phyloP scores from a whole-genome alignment of 257 asterid genomes.

The Plantago major region DNA sequence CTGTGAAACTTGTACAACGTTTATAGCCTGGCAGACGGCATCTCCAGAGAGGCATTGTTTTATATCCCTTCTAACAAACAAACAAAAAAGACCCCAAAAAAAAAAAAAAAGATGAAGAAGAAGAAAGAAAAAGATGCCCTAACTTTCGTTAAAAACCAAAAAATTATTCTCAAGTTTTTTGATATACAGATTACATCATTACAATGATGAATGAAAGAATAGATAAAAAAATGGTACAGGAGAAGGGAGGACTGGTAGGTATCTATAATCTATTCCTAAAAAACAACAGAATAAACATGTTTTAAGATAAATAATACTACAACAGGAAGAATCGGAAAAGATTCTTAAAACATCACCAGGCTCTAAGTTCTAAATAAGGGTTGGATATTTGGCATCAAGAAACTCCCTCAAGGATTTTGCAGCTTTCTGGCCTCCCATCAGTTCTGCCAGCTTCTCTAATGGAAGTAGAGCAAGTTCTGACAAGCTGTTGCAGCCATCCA shows the following conservation, averaged over 20 bases:
- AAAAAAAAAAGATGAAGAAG: too few species aligned
- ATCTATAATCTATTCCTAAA: not conserved
- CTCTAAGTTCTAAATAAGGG: constrained; percentile 46
- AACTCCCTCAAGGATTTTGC: constrained; percentile 88
- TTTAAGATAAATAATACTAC: not conserved
- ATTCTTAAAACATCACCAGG: not conserved
- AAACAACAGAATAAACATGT: constrained; percentile 4
- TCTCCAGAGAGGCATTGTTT: too few species aligned
- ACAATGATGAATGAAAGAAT: constrained; percentile 16
- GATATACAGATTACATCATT: constrained; percentile 6
- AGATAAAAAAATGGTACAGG: not conserved
- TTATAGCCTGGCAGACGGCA: too few species aligned
- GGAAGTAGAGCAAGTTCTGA: constrained; percentile 86
- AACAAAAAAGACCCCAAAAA: too few species aligned
- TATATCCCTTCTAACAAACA: too few species aligned
- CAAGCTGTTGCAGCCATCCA: constrained; percentile 79
- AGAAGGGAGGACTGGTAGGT: not conserved
- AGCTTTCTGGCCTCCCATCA: constrained; percentile 88
- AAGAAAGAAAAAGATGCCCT: too few species aligned
- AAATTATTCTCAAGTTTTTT: not conserved
- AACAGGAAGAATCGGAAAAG: not conserved
- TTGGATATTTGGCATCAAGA: constrained; percentile 94
- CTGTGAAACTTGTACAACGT: too few species aligned
- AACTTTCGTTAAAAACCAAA: too few species aligned
- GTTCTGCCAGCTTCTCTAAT: constrained; percentile 55